Base-by-base conservation (phyloP, 2,329 filamentous ascomycete species). In the Fusarium guadeloupense region DNA sequence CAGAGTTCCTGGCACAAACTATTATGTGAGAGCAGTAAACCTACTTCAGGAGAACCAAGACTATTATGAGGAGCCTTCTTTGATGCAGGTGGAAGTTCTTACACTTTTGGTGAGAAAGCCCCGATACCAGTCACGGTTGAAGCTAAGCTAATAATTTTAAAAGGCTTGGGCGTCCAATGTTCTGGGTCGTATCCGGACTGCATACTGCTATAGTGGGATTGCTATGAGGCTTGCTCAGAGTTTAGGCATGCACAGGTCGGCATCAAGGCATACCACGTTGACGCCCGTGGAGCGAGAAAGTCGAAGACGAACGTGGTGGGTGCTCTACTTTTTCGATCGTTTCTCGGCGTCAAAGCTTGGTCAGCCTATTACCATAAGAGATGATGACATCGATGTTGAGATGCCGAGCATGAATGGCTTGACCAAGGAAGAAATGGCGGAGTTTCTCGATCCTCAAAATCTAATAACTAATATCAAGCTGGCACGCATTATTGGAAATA, bases 71-170 rank as follows among this genome's bases (percentile, higher is more conserved):
- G 70, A 79, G 41, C 78, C 79, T 0, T 78, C 74, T 4, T 68
- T 80, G 30, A 74, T 76, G 35, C 76, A 79, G n/a, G 66, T 81
- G 2, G 78, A 81, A 48, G 77, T 76, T 1, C 60, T 80, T 7
- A 66, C 78, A 2, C 23, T 62, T 55, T 1, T 72, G 1, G 66
- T 68, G 30, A 50, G 52, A 31, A 4, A 0, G 4, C 10, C 9
- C n/a, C 13, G 2, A 2, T 5, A 1, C 14, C 3, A 2, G 9
- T 23, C 5, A 4, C 1, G 1, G 1, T 2, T 9, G 4, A 2
- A 6, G 5, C 4, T 8, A 4, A 3, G 7, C 31, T 52, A 16
- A 61, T 3, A 1, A 5, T 5, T 14, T 13, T 6, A 5, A 3
- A 2, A 67, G 69, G 69, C 69, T 1, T 72, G 70, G 68, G 62